Evolutionary conservation across 2,329 filamentous ascomycete species (phyloP), one percentile per base, ranked within the genome.

Genomic region (Epichloe glyceriae): DNA sequence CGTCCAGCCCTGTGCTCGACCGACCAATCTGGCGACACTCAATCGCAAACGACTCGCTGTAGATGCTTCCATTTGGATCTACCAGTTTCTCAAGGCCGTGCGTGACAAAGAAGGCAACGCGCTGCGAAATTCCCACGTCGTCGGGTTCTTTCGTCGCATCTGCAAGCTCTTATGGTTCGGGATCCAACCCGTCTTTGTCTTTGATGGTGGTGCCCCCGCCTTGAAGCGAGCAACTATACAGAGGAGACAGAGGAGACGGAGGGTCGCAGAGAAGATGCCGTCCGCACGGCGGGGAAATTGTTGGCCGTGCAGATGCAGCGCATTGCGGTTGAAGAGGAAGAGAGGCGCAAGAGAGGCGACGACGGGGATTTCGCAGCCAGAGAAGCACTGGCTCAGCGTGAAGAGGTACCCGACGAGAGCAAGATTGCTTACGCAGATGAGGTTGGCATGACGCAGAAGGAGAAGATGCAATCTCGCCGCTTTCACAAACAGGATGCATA

Each of bases 21-120:
- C 93, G 19, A 95, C 94, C 55, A 96, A 95, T 67, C 85, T 98
- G 60, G 90, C 94, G 60, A 95, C 91, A 14, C 82, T 98, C 54
- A 97, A 97, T 67, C 88, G 86, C 59, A 96, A 95, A 70, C 88
- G 93, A 15, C 85, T 98, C 47, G 94, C 93, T 45, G 88, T 98
- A 58, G 93, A 98, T 70, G 93, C 94, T 52, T 96, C 90, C 12
- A 98, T 98, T 65, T 98, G 93, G 93, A 97, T 98, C 60, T 98
- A 98, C 74, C 93, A 98, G 64, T 98, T 98, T 63, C 81, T 98
- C 60, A 98, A 98, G 72, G 93, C 94, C 10, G 93, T 98, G 11
- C 90, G 93, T 60, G 93, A 98, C 70, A 96, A 97, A 63, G 93
- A 98, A 69, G 93, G 93, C 50, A 95, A 98, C 63, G 93, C 93